Base-by-base conservation (phyloP, 192 early-diverging fungal species). In the Linnemannia hyalina region DNA sequence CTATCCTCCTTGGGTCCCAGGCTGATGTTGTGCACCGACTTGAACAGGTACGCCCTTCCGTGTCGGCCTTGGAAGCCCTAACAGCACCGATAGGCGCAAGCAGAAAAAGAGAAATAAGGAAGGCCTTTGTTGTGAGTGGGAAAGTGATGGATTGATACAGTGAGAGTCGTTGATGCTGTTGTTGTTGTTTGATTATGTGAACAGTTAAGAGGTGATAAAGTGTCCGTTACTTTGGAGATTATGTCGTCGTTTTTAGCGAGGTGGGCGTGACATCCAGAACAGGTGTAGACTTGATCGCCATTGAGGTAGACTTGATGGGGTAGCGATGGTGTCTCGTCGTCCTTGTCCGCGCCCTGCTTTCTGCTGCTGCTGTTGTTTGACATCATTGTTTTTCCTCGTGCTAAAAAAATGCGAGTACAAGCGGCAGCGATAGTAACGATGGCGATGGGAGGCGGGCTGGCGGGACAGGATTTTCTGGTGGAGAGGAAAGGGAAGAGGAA, bases 41-140 rank as follows among this genome's bases (percentile, higher is more conserved):
- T 87, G 77, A 93, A 91, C 8, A 93, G 74, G 77, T 90, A 93
- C 1, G 92, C 93, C 3, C 89, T 85, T 18, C 93, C 93, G 75
- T 92, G 89, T 68, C 91, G 70, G 15, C 90, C 90, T 89, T 89
- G 89, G 65, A 91, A 91, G 35, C 87, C 88, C 90, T 91, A 73
- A 4, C 15, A 47, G 29, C 11, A 65, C 10, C 3, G 2, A 13
- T 16, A 10, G 11, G 60, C 60, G 60, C 29, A 65, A 29, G 60
- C 10, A 29, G 29, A 57, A 26, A 57, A 26, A 32, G 3, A 65
- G 10, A 32, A 29, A 1, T 3, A 10, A 15, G 22, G 9, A 52
- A 54, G 16, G 16, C 49, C 6, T 55, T 38, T 23, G 11, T 71
- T 55, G 36, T 38, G 11, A 49, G 18, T 60, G 23, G 35, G 35